A percentile compares a stretch with the other conserved stretches of the same genome.
phyloP scores from a whole-genome alignment of 139 green algal genomes.

The Nannochloris sp. region DNA sequence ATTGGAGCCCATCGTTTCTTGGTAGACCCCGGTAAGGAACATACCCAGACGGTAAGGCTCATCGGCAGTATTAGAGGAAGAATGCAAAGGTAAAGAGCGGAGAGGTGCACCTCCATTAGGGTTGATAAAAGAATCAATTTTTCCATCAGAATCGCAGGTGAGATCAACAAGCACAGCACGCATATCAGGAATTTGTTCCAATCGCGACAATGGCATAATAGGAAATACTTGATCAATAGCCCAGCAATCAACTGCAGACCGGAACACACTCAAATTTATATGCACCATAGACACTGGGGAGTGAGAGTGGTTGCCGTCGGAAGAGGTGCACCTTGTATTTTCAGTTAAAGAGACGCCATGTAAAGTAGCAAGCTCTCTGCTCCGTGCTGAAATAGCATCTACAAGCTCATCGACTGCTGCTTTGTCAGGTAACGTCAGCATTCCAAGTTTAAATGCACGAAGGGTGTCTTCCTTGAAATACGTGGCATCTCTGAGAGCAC shows the following conservation, averaged over 20 bases:
- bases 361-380: background rate
- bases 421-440: constrained; percentile 50
- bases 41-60: constrained; percentile 47
- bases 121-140: constrained; percentile 49
- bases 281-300: constrained; percentile 9
- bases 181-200: constrained; percentile 42
- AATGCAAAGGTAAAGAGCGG: constrained; percentile 42
- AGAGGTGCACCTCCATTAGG: constrained; percentile 10
- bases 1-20: constrained; percentile 52
- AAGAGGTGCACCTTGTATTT: too few species aligned
- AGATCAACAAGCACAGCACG: constrained; percentile 50
- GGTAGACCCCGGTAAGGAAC: constrained; percentile 40
- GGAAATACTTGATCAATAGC: constrained; percentile 66
- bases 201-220: constrained; percentile 35
- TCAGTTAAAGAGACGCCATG: too few species aligned
- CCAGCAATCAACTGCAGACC: constrained; percentile 52
- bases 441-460: constrained; percentile 53
- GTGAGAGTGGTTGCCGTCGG: too few species aligned
- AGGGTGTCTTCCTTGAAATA: constrained; percentile 59
- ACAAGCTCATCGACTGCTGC: constrained; percentile 21
- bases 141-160: constrained; percentile 61
- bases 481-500: constrained; percentile 49
- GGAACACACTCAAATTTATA: constrained; percentile 56
- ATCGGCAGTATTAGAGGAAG: constrained; percentile 7
- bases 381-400: background rate